phyloP scores from a whole-genome alignment of 2,329 filamentous ascomycete genomes.

The Dothideomycetidae sp. region DNA sequence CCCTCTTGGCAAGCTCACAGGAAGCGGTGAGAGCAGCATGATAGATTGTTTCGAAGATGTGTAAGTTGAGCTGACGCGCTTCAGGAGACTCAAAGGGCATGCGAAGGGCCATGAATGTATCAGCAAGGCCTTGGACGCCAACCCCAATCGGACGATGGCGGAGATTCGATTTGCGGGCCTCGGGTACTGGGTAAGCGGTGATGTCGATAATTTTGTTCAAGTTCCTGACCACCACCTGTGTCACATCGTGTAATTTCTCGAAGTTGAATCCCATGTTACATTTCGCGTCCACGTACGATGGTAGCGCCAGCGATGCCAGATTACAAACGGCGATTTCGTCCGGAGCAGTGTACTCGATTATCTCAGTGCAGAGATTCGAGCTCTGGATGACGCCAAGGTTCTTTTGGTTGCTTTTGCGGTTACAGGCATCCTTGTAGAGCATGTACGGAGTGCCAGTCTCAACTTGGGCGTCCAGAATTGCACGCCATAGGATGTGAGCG shows the following conservation, averaged over 20 bases:
- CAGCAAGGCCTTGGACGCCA: conserved; percentile 92
- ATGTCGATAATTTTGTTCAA: conserved; percentile 97
- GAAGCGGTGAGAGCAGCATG: conserved; percentile 87
- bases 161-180: conserved; percentile 93
- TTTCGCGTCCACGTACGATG: conserved; percentile 76
- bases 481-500: conserved; percentile 98
- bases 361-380: conserved; percentile 98
- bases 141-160: conserved; percentile 91
- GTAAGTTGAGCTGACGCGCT: conserved; percentile 84
- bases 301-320: conserved; percentile 83
- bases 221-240: conserved; percentile 83
- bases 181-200: conserved; percentile 91
- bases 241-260: conserved; percentile 88
- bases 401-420: conserved; percentile 99
- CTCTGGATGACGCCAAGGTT: conserved; percentile 96
- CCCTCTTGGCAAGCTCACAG: conserved; percentile 65
- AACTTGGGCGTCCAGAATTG: conserved; percentile 92
- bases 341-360: conserved; percentile 90
- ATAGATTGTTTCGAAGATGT: conserved; percentile 99
- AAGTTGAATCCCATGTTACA: conserved; percentile 80
- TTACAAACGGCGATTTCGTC: conserved; percentile 99
- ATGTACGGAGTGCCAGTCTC: conserved; percentile 99
- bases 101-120: conserved; percentile 92
- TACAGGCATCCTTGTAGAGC: conserved; percentile 98
- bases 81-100: conserved; percentile 95